Evolutionary conservation across 164 flowering plant genomes (phyloP).

Genomic region (Chimonanthus praecox): DNA sequence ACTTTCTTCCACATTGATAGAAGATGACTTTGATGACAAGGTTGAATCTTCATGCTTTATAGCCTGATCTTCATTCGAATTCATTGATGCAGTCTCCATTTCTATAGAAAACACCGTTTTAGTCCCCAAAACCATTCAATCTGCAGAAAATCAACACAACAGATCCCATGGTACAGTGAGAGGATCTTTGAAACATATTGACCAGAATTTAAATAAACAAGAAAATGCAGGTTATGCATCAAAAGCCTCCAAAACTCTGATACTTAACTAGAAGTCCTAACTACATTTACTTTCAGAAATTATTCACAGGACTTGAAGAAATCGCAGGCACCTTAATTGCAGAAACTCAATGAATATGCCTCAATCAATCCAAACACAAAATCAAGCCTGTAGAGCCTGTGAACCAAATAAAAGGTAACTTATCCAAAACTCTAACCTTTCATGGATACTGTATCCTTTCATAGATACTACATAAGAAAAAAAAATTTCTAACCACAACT

Average conservation of each 20-base stretch:
- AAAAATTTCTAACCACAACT: no score
- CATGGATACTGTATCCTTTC: no score
- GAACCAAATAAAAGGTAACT: no score
- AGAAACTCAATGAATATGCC: background rate
- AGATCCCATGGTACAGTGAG: background rate
- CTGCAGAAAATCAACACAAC: constrained; percentile 3
- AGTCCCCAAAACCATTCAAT: background rate
- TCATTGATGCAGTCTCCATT: constrained; percentile 20
- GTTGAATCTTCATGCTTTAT: constrained; percentile 9
- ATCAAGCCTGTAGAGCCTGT: background rate
- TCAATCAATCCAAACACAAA: background rate
- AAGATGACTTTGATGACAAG: constrained; percentile 5
- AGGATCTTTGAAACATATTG: background rate
- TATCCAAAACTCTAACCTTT: no score
- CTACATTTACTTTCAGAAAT: background rate
- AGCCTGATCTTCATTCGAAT: constrained; percentile 13
- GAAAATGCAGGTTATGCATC: background rate
- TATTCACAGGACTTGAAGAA: background rate
- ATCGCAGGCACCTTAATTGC: background rate
- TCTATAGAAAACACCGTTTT: background rate
- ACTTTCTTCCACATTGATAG: constrained; percentile 15
- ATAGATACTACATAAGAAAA: no score
- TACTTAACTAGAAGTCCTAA: background rate
- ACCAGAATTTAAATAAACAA: background rate
- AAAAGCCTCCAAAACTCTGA: background rate